Evolutionary conservation across 2,329 filamentous ascomycete genomes (phyloP).

Genomic region (Periconia digitata): DNA sequence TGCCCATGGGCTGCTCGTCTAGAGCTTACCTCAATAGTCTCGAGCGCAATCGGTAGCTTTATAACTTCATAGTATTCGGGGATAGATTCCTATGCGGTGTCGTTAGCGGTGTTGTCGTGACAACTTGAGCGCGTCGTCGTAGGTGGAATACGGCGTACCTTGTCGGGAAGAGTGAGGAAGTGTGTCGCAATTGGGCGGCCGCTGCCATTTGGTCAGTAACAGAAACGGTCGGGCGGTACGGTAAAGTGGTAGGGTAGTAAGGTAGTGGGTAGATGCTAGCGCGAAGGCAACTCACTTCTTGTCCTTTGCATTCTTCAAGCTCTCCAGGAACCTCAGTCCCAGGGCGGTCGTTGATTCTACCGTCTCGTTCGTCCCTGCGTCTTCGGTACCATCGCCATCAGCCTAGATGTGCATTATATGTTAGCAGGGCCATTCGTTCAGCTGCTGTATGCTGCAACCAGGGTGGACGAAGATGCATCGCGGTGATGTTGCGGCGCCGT

Average conservation of each 20-base stretch:
- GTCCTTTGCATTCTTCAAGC: constrained; percentile 74
- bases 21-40: constrained; percentile 65
- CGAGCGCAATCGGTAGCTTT: constrained; percentile 75
- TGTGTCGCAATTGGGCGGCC: constrained; percentile 73
- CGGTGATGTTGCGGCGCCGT: constrained; percentile 28
- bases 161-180: constrained; percentile 72
- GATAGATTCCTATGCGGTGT: constrained; percentile 53
- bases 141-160: constrained; percentile 39
- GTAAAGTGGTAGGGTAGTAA: background rate
- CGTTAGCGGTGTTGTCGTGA: constrained; percentile 17
- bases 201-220: constrained; percentile 37
- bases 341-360: constrained; percentile 69
- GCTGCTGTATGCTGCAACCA: background rate
- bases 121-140: background rate
- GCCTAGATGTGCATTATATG: constrained; percentile 29
- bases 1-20: background rate
- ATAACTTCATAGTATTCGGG: constrained; percentile 78
- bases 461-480: constrained; percentile 18
- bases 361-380: constrained; percentile 49
- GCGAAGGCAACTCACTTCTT: constrained; percentile 66
- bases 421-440: constrained; percentile 21
- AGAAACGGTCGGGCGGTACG: background rate
- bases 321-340: constrained; percentile 73
- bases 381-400: constrained; percentile 20
- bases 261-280: background rate